Conservation (phyloP, 768 basidiomycete species). For the Tricholomella constricta region DNA sequence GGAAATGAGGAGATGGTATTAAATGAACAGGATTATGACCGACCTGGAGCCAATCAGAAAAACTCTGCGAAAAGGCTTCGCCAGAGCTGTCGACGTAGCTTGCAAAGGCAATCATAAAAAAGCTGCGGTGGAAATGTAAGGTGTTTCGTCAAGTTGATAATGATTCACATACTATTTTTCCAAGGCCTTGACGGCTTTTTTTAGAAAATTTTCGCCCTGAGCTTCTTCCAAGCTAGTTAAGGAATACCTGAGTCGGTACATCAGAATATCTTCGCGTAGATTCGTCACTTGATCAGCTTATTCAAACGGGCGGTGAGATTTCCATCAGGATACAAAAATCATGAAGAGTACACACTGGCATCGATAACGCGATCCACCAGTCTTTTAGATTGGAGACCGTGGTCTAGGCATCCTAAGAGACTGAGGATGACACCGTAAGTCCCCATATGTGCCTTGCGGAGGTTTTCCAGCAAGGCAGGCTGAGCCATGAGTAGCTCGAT, state of each 20-base stretch:
- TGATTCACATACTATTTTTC: conserved; percentile 82
- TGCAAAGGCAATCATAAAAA: conserved; percentile 93
- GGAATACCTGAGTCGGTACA: conserved; percentile 83
- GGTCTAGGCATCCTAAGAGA: conserved; percentile 89
- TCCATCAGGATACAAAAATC: not conserved
- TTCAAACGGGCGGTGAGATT: not conserved
- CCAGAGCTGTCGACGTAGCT: conserved; percentile 72
- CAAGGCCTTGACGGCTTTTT: conserved; percentile 71
- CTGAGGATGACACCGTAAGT: conserved; percentile 91
- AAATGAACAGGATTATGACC: conserved; percentile 11
- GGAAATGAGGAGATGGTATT: not conserved
- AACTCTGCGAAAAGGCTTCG: conserved; percentile 62
- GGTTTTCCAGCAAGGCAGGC: conserved; percentile 77
- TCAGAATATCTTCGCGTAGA: conserved; percentile 85
- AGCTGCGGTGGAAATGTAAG: conserved; percentile 44
- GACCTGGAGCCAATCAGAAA: conserved; percentile 88
- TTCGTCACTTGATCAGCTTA: conserved; percentile 91
- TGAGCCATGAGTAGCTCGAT: conserved; percentile 84
- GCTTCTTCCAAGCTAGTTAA: conserved; percentile 73
- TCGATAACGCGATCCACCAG: conserved; percentile 93
- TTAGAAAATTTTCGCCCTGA: conserved; percentile 56
- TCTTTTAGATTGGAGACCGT: conserved; percentile 81
- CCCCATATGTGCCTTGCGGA: conserved; percentile 89
- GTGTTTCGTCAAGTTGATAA: not conserved
- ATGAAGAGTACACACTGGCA: conserved; percentile 41